A percentile compares a stretch with the other conserved stretches of the same genome.
Conservation (phyloP, 2,329 filamentous ascomycete species). For the Dendryphion nanum region DNA sequence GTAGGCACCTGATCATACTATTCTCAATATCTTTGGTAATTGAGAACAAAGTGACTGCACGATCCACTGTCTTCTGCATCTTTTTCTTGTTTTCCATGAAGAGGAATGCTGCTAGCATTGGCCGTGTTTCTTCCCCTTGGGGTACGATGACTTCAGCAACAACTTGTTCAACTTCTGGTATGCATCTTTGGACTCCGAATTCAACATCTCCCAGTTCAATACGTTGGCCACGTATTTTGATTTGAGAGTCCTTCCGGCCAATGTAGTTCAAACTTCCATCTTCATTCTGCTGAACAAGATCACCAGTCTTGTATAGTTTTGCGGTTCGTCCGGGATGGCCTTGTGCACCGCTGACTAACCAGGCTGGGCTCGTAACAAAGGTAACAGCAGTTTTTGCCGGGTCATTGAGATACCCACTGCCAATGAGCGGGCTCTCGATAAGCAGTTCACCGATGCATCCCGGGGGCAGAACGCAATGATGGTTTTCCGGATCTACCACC, state of each 20-base stretch:
- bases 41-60: no score
- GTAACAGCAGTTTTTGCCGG: conserved; percentile 16
- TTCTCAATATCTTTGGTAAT: no score
- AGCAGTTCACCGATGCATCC: conserved; percentile 7
- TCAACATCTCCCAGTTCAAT: conserved; percentile 13
- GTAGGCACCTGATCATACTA: no score
- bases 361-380: conserved; percentile 25
- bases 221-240: conserved; percentile 12
- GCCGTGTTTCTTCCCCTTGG: no score
- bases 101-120: no score
- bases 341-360: background rate
- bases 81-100: no score
- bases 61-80: no score
- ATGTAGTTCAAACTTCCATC: conserved; percentile 6
- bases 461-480: conserved; percentile 10
- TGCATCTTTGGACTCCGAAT: conserved; percentile 1
- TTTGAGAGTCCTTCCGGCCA: conserved; percentile 9
- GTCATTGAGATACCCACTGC: conserved; percentile 15
- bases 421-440: conserved; percentile 25
- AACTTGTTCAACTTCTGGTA: no score
- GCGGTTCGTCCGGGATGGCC: no score
- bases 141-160: no score
- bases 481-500: conserved; percentile 32
- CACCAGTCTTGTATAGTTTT: conserved; percentile 14
- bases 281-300: conserved; percentile 1